These are phyloP conservation scores for Corchorus olitorius DNA, from an alignment of 345 rosid species.

Conservation along the genomic window DNA sequence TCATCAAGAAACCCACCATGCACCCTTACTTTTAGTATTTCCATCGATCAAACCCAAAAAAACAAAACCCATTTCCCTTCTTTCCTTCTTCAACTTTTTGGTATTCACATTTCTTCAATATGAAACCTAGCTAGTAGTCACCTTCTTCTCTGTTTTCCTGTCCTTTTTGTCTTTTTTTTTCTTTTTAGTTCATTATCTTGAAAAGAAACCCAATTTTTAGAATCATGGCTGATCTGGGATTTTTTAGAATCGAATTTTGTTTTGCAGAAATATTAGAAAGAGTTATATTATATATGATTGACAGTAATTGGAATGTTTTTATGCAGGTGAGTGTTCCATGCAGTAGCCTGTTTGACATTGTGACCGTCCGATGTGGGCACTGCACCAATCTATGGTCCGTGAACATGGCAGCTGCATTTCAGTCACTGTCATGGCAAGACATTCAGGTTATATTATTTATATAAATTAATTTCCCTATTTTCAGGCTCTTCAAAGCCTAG, in stretches of 20 bases:
- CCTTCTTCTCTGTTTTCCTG: background rate
- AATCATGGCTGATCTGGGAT: conserved; percentile 13
- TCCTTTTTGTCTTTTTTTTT: background rate
- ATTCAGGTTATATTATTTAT: conserved; percentile 51
- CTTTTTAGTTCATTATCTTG: background rate
- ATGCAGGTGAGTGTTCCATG: conserved; percentile 95
- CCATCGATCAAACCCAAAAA: background rate
- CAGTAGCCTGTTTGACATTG: conserved; percentile 80
- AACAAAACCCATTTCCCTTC: background rate
- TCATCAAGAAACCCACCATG: conserved; percentile 14
- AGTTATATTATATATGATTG: background rate
- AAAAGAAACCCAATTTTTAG: conserved; percentile 5
- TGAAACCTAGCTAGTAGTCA: background rate
- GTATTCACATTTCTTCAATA: background rate
- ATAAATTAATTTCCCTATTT: conserved; percentile 10
- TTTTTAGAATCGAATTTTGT: background rate
- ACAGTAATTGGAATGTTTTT: background rate
- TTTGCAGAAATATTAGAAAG: background rate
- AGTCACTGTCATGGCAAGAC: conserved; percentile 78
- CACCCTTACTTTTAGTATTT: conserved; percentile 11
- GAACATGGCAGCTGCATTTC: conserved; percentile 94
- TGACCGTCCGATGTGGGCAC: conserved; percentile 98
- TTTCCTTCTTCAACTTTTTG: background rate
- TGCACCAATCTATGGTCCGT: conserved; percentile 96
- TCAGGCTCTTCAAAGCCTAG: conserved; percentile 32